These are phyloP conservation scores for Talaromyces sp. DNA, from an alignment of 2,329 filamentous ascomycete genomes.

Conservation along the genomic window DNA sequence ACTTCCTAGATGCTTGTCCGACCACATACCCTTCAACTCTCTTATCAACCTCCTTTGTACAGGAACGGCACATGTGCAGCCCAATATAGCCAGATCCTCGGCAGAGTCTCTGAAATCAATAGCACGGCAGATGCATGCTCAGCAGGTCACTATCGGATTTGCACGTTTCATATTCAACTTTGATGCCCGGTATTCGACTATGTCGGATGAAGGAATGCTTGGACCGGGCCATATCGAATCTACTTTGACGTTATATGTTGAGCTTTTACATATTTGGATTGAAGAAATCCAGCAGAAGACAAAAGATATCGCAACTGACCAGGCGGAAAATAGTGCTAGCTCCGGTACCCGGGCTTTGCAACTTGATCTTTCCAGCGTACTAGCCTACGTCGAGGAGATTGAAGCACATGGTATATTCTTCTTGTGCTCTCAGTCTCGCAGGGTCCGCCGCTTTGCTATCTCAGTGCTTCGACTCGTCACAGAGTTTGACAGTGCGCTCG, in stretches of 20 bases:
- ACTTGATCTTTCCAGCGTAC: constrained; percentile 80
- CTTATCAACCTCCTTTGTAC: constrained; percentile 94
- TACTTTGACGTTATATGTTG: constrained; percentile 86
- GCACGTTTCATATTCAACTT: constrained; percentile 98
- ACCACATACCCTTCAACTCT: constrained; percentile 87
- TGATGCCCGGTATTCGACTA: constrained; percentile 93
- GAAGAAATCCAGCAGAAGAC: constrained; percentile 89
- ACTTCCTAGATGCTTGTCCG: constrained; percentile 85
- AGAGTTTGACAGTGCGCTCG: constrained; percentile 86
- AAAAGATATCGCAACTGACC: constrained; percentile 65
- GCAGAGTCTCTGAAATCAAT: constrained; percentile 93
- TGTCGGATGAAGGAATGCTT: constrained; percentile 96
- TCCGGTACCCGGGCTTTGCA: constrained; percentile 70
- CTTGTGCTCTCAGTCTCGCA: constrained; percentile 87
- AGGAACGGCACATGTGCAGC: constrained; percentile 90
- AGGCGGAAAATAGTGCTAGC: constrained; percentile 57
- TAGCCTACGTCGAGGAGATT: constrained; percentile 92
- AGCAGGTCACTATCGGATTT: constrained; percentile 95
- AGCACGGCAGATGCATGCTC: constrained; percentile 84
- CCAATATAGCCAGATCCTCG: constrained; percentile 86
- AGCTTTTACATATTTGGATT: constrained; percentile 94
- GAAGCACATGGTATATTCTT: constrained; percentile 97
- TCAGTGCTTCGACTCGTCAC: constrained; percentile 87
- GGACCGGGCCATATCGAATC: constrained; percentile 92
- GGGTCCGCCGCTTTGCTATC: constrained; percentile 85